Conservation (phyloP, 1,139 yeast species). For the Scheffersomyces titani region DNA sequence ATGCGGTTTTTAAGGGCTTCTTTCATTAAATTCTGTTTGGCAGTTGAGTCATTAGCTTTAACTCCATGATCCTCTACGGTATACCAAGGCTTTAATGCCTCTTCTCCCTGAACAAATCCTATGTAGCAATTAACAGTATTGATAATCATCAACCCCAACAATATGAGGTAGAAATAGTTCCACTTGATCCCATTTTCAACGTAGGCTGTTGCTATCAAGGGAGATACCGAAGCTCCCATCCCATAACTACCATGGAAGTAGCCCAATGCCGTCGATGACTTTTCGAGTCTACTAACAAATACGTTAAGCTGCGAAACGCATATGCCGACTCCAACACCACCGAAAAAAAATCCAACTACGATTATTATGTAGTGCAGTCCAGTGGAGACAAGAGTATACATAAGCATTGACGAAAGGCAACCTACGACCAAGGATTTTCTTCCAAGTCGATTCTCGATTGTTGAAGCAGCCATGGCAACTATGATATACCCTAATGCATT, state of each 20-base stretch:
- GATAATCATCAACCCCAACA: slow-evolving; percentile 12
- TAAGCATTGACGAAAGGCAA: slow-evolving; percentile 31
- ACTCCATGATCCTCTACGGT: neutral
- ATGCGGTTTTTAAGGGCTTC: slow-evolving; percentile 39
- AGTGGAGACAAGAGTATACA: slow-evolving; percentile 40
- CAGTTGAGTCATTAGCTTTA: slow-evolving; percentile 5
- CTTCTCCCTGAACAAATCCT: slow-evolving; percentile 15
- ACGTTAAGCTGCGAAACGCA: slow-evolving; percentile 17
- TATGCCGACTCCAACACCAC: slow-evolving; percentile 17
- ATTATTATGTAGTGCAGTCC: slow-evolving; percentile 22
- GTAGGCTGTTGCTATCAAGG: slow-evolving; percentile 21
- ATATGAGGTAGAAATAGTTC: slow-evolving; percentile 17
- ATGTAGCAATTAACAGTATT: slow-evolving; percentile 7
- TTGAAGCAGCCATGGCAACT: slow-evolving; percentile 35
- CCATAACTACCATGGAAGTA: slow-evolving; percentile 20
- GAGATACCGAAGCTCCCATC: slow-evolving; percentile 24
- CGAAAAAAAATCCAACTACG: slow-evolving; percentile 17
- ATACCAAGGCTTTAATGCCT: slow-evolving; percentile 14
- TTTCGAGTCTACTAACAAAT: slow-evolving; percentile 16
- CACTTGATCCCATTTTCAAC: slow-evolving; percentile 14
- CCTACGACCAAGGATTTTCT: slow-evolving; percentile 37
- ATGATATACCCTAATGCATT: slow-evolving; percentile 42
- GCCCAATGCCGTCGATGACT: slow-evolving; percentile 15
- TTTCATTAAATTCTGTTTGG: slow-evolving; percentile 3
- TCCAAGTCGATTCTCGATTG: slow-evolving; percentile 38